Evolutionary conservation across 2,329 filamentous ascomycete genomes (phyloP).

Genomic region (Exophiala alcalophila): DNA sequence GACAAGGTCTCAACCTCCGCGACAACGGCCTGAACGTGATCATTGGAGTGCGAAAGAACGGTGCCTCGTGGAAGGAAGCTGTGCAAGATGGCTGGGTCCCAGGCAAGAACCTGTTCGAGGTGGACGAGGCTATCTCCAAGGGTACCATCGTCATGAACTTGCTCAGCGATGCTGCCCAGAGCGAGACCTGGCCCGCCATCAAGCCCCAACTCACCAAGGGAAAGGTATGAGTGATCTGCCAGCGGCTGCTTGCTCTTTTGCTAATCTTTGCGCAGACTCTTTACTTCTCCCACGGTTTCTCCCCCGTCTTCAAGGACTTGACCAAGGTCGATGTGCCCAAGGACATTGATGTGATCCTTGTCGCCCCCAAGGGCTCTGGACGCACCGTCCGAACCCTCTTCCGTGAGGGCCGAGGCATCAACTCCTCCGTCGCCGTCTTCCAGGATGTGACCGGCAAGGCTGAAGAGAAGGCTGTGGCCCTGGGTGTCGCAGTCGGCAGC

Average conservation of each 20-base stretch:
- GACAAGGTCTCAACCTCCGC: slow-evolving; percentile 98
- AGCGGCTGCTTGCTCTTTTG: not conserved
- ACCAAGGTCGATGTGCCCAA: slow-evolving; percentile 97
- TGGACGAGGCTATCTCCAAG: slow-evolving; percentile 90
- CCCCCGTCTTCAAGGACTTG: slow-evolving; percentile 98
- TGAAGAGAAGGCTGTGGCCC: slow-evolving; percentile 94
- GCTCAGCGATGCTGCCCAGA: slow-evolving; percentile 94
- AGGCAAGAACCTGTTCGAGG: slow-evolving; percentile 98
- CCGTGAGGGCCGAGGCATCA: slow-evolving; percentile 99
- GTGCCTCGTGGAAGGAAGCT: slow-evolving; percentile 97
- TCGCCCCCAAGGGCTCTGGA: slow-evolving; percentile 97
- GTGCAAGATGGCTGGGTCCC: slow-evolving; percentile 95
- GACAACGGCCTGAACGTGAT: slow-evolving; percentile 99
- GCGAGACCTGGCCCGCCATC: slow-evolving; percentile 96
- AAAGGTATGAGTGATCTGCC: slow-evolving; percentile 63
- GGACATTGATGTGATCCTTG: slow-evolving; percentile 98
- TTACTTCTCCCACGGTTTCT: slow-evolving; percentile 99
- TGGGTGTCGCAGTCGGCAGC: slow-evolving; percentile 94
- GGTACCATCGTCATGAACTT: slow-evolving; percentile 99
- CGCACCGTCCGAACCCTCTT: slow-evolving; percentile 98
- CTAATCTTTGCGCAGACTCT: slow-evolving; percentile 65
- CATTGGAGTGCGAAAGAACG: slow-evolving; percentile 96
- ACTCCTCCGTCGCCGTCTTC: slow-evolving; percentile 97
- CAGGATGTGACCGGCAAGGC: slow-evolving; percentile 98
- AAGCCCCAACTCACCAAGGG: slow-evolving; percentile 98